phyloP scores from a whole-genome alignment of 2,329 filamentous ascomycete genomes.

The Penicillium glabrum region DNA sequence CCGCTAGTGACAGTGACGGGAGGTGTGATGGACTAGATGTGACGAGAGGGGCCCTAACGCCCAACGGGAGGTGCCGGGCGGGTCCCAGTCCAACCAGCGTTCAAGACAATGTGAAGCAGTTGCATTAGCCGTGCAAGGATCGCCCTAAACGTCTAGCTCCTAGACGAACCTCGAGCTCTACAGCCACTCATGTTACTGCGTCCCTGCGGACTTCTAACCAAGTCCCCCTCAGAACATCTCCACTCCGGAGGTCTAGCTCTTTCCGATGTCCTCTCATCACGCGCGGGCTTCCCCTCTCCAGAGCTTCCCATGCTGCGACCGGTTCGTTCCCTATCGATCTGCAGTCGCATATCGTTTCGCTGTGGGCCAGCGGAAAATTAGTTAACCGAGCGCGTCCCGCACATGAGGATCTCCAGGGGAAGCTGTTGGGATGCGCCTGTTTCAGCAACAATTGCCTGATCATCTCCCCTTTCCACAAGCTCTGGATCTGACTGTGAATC shows the following conservation, averaged over 20 bases:
- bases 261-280: conserved; percentile 8
- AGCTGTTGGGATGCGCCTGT: conserved; percentile 3
- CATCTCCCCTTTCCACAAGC: not conserved
- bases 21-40: conserved; percentile 16
- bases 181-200: conserved; percentile 13
- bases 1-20: not conserved
- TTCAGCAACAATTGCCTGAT: not conserved
- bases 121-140: conserved; percentile 20
- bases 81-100: conserved; percentile 21
- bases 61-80: conserved; percentile 23
- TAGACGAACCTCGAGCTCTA: conserved; percentile 14
- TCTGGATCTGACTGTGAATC: not conserved
- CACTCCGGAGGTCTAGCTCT: conserved; percentile 10
- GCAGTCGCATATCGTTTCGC: conserved; percentile 2
- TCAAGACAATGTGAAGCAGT: conserved; percentile 19
- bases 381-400: not conserved
- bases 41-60: conserved; percentile 18
- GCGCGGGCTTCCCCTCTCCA: conserved; percentile 3
- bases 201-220: conserved; percentile 14
- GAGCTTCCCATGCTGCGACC: not conserved
- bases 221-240: conserved; percentile 8
- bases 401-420: conserved; percentile 1
- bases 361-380: not conserved
- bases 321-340: not conserved
- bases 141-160: conserved; percentile 4